Base-by-base conservation (phyloP, 768 basidiomycete species). In the Clitopilus passeckerianus region DNA sequence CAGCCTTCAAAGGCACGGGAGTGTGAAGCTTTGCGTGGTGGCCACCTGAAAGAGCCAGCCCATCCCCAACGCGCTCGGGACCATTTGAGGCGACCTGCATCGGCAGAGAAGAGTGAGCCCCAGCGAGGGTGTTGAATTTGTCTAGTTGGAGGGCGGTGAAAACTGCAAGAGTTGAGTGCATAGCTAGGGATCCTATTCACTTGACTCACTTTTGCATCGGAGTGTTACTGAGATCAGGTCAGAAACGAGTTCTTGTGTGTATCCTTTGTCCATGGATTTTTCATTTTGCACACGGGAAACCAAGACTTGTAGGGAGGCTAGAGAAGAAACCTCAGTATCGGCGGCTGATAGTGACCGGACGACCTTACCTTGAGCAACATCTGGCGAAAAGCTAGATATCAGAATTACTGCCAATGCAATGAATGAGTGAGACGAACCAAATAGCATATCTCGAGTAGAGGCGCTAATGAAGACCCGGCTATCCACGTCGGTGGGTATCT, bases 401-500 rank as follows among this genome's bases (percentile, higher is more conserved):
- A 63, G 34, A 7, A 30, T 18, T 35, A 56, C n/a, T 60, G 46
- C 35, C 50, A 43, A 24, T 41, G 16, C 24, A 24, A 9, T 35
- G 7, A 53, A 23, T 24, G 37, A 54, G 18, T 7, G 23, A 5
- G 30, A 76, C 84, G 59, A 61, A 87, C 89, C 86, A 63, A 87
- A 91, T 20, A 93, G 66, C 58, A 80, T 71, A 68, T 92, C 90
- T 59, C 87, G 77, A 43, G 88, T 71, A 24, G 71, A 70, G 35
- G 76, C 73, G 50, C 84, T 83, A 88, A 89, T 91, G 66, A 90
- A 91, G 2, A 89, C 85, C 22, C 86, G 80, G 60, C 89, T 89
- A 62, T 92, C 90, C 22, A 83, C 76, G 63, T 92, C 90, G 23
- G 80, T 74, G 0, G 91, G 92, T 72, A 93, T 91, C 72, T 92